A percentile compares a stretch with the other conserved stretches of the same genome.
phyloP scores from a whole-genome alignment of 306 rosid genomes.

The Nissolia schottii region DNA sequence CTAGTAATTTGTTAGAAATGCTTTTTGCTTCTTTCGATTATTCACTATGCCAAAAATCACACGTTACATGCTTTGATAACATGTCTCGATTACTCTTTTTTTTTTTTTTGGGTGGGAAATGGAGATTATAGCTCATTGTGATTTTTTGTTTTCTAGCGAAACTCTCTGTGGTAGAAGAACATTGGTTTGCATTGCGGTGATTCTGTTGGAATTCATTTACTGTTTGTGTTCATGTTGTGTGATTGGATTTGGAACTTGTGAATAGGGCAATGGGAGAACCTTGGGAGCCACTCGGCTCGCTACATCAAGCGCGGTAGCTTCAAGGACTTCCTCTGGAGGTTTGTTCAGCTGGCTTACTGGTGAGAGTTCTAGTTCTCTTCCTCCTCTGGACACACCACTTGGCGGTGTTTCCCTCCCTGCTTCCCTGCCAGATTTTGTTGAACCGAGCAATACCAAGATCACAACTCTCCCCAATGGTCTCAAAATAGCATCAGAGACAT shows the following conservation, averaged over 20 bases:
- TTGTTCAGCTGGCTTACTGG: conserved; percentile 81
- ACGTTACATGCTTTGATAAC: neutral
- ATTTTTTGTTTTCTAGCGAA: neutral
- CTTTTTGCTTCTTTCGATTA: neutral
- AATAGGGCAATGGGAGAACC: conserved; percentile 54
- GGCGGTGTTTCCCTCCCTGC: conserved; percentile 58
- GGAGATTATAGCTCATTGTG: neutral
- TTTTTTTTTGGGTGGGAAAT: too few relatives aligned
- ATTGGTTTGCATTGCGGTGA: neutral
- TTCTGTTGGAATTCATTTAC: neutral
- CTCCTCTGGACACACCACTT: conserved; percentile 60
- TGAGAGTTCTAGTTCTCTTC: conserved; percentile 52
- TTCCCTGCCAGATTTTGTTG: conserved; percentile 60
- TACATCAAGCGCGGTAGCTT: conserved; percentile 55
- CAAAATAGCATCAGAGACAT: conserved; percentile 78
- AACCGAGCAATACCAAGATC: conserved; percentile 70
- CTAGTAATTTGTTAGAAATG: neutral
- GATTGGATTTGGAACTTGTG: conserved; percentile 10
- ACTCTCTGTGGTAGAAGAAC: neutral
- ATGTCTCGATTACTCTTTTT: neutral
- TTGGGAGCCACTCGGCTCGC: conserved; percentile 57
- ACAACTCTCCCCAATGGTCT: conserved; percentile 85
- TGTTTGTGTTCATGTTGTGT: conserved; percentile 16
- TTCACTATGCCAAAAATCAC: conserved; percentile 8
- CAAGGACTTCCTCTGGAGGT: conserved; percentile 54